Evolutionary conservation across 148 eudicot species (phyloP), one percentile per base, ranked within the genome.

Genomic region (Chenopodium formosanum): DNA sequence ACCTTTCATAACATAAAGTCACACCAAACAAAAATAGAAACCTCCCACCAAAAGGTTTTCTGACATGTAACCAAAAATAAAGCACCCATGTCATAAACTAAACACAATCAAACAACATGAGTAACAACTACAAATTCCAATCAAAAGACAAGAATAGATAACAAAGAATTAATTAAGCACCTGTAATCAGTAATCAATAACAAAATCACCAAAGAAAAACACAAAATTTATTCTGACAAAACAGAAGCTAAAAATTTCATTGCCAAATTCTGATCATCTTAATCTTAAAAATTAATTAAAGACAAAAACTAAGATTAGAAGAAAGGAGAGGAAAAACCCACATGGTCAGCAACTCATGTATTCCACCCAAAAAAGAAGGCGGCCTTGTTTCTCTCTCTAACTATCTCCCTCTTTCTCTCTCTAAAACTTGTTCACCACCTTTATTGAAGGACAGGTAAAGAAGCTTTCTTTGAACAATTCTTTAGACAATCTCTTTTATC

Each of bases 401-500:
- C 25, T 70, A 40, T 40, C 71, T 40, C 44, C 46, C 74, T 72
- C 13, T 73, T 73, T 84, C 76, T 80, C 79, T 78, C 82, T 73
- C 77, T 76, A 23, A 22, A 71, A 68, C 69, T 64, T 23, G 25
- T 40, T 78, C 58, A 46, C 60, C 65, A 70, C 87, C 86, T 82
- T 82, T 80, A 85, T 77, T 87, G 65, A 84, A 73, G 89, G 89
- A 73, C 47, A 82, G 77, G 82, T 73, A 83, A 84, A 85, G 85
- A 77, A 86, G 73, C 84, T 84, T 84, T 82, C 63, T 82, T 84
- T 86, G 87, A 88, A 85, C 78, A 72, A 84, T 88, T 86, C 86
- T 58, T 17, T 37, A 48, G 62, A 82, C 85, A 85, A 81, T 62
- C 32, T 72, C 62, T 72, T 46, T 80, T 9, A 70, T 60, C 56